Evolutionary conservation across 169 alveolate species (phyloP).

Genomic region (Plasmodium chabaudi): DNA sequence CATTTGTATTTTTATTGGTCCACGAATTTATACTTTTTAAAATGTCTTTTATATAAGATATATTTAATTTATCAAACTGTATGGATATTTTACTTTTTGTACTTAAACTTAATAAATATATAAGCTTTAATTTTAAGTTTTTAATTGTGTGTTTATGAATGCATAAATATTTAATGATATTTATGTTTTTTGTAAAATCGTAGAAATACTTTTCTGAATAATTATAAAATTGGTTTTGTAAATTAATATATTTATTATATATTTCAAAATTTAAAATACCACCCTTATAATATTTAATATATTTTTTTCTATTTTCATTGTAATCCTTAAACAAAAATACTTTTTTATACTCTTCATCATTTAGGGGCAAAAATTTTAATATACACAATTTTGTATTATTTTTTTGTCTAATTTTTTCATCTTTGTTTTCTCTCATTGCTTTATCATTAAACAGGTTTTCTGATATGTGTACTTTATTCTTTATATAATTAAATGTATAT

Average conservation of each 20-base stretch:
- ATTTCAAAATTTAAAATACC: slow-evolving; percentile 23
- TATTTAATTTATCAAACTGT: slow-evolving; percentile 25
- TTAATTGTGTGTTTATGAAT: slow-evolving; percentile 11
- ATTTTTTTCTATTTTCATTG: slow-evolving; percentile 58
- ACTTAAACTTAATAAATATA: slow-evolving; percentile 28
- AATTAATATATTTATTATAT: slow-evolving; percentile 6
- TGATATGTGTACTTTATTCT: slow-evolving; percentile 1
- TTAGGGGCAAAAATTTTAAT: slow-evolving; percentile 33
- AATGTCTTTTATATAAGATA: slow-evolving; percentile 37
- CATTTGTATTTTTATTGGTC: slow-evolving; percentile 12
- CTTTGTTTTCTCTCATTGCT: background rate
- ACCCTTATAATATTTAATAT: slow-evolving; percentile 24
- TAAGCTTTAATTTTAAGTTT: slow-evolving; percentile 34
- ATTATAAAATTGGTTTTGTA: slow-evolving; percentile 20
- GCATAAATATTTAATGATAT: slow-evolving; percentile 26
- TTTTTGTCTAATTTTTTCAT: background rate
- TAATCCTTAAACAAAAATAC: slow-evolving; percentile 57
- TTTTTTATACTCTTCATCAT: slow-evolving; percentile 32
- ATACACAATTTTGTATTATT: slow-evolving; percentile 19
- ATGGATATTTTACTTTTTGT: slow-evolving; percentile 32
- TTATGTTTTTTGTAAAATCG: slow-evolving; percentile 24
- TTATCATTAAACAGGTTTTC: background rate
- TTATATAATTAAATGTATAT: slow-evolving; percentile 12
- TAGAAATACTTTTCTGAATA: slow-evolving; percentile 10
- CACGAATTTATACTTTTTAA: slow-evolving; percentile 15